Percentiles rank a stretch among this genome's conserved stretches.
These are phyloP conservation scores for Cystobasidiopsis lactophilus DNA, from an alignment of 768 basidiomycete species.

Conservation along the genomic window DNA sequence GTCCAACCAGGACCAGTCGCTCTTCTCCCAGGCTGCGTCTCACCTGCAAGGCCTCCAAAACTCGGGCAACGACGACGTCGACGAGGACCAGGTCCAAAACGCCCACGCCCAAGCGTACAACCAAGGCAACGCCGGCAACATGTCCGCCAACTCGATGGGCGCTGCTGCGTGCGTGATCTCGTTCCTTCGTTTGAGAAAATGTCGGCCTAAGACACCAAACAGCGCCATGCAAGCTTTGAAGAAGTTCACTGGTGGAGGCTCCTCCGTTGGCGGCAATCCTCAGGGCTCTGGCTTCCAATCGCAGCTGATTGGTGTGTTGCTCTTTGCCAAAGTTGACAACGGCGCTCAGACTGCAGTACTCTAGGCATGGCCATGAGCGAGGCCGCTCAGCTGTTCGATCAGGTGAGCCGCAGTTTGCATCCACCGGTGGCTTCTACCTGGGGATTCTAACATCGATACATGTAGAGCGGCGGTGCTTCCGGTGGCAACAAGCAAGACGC, in stretches of 20 bases:
- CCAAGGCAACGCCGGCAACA: conserved; percentile 30
- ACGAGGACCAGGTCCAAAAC: not conserved
- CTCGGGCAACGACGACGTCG: not conserved
- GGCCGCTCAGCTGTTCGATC: conserved; percentile 39
- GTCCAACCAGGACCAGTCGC: no score
- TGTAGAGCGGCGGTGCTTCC: conserved; percentile 38
- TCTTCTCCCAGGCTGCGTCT: no score
- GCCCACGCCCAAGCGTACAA: conserved; percentile 33
- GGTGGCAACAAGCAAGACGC: conserved; percentile 40
- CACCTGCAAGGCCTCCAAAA: no score
- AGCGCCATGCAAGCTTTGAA: not conserved
- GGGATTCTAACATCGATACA: no score
- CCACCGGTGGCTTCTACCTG: no score
- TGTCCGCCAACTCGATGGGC: conserved; percentile 43
- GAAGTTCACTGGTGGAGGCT: not conserved
- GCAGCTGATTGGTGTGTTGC: conserved; percentile 23
- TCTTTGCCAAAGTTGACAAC: not conserved
- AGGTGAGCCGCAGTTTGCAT: no score
- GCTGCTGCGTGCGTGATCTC: conserved; percentile 53
- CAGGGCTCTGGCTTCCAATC: not conserved
- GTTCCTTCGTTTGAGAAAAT: conserved; percentile 1
- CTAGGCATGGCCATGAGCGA: conserved; percentile 78
- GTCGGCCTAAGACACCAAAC: not conserved
- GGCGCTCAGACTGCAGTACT: no score
- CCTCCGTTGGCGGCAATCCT: not conserved